Base-by-base conservation (phyloP, 805 yeast species). In the Wickerhamiella dianesei region DNA sequence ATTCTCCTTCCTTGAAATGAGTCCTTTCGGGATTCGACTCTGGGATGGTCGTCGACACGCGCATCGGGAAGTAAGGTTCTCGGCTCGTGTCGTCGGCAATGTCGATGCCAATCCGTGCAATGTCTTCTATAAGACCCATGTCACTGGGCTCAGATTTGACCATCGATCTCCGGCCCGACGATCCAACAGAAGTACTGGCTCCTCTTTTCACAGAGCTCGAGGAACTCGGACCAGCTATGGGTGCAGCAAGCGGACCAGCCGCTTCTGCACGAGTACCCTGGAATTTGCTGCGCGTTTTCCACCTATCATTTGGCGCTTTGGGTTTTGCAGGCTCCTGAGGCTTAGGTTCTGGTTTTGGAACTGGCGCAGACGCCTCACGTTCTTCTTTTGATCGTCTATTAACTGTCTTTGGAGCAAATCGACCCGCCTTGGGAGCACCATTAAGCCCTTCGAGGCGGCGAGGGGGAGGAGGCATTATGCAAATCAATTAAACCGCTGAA, bases 351-450 rank as follows among this genome's bases (percentile, higher is more conserved):
- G 49, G 59, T 49, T 44, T 67, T 49, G 71, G 65, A 53, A 69
- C 73, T 3, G 87, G 86, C 0, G 87, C 88, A 46, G 76, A 74
- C 21, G 82, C 78, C 19, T 78, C 95, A 61, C 95, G 70, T 55
- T 86, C 95, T 55, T 83, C 88, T 55, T 84, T 80, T 9, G 86
- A 67, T 60, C 85, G 77, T 64, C 96, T 71, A 0, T 87, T 87
- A 40, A 88, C 95, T 2, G 72, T 80, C 62, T 88, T 88, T 2
- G 96, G 96, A 62, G 79, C 78, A 65, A 88, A 88, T 62, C 56
- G 48, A 29, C 47, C 47, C 13, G 50, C 42, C 14, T 43, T 36
- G 43, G 53, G 50, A 12, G 50, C 47, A n/a, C 52, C 48, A 16
- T 41, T 44, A 5, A 44, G 39, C 3, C 47, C 35, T 39, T 44